Evolutionary conservation across 768 basidiomycete genomes (phyloP).

Genomic region (Leccinum disarticulatum): DNA sequence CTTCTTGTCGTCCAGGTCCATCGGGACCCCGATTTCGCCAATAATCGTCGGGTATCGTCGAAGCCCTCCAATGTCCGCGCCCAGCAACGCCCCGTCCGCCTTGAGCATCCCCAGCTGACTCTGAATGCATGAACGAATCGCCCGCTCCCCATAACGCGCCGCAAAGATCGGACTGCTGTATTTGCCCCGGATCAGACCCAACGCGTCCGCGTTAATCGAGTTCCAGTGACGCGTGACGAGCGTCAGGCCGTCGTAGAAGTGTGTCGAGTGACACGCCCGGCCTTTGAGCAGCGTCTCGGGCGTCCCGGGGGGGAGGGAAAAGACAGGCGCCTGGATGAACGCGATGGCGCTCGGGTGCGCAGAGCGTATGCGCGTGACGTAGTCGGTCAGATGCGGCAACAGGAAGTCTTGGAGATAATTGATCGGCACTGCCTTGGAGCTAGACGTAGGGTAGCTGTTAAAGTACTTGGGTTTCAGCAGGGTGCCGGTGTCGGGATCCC

Average conservation of each 20-base stretch:
- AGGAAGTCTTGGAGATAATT: constrained; percentile 81
- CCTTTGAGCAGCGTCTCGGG: constrained; percentile 60
- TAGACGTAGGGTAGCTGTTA: constrained; percentile 38
- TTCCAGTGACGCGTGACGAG: constrained; percentile 92
- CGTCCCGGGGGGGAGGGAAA: constrained; percentile 69
- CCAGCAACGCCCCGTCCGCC: constrained; percentile 66
- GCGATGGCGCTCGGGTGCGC: constrained; percentile 80
- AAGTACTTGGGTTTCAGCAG: constrained; percentile 80
- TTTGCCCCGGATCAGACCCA: constrained; percentile 87
- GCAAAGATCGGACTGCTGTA: constrained; percentile 68
- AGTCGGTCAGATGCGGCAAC: constrained; percentile 66
- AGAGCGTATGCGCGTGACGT: constrained; percentile 54
- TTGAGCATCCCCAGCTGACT: constrained; percentile 82
- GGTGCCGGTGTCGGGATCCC: constrained; percentile 73
- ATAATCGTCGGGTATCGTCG: constrained; percentile 79
- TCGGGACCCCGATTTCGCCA: constrained; percentile 94
- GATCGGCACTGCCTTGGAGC: constrained; percentile 37
- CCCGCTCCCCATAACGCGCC: constrained; percentile 76
- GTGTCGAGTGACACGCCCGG: constrained; percentile 70
- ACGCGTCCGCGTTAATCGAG: constrained; percentile 92
- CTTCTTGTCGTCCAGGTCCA: constrained; percentile 87
- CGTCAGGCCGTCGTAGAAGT: constrained; percentile 96
- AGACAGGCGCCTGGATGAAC: constrained; percentile 93
- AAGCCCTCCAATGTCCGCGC: constrained; percentile 24
- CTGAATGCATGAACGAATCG: constrained; percentile 79